Conservation (phyloP, 306 rosid species). For the Sindora glabra region DNA sequence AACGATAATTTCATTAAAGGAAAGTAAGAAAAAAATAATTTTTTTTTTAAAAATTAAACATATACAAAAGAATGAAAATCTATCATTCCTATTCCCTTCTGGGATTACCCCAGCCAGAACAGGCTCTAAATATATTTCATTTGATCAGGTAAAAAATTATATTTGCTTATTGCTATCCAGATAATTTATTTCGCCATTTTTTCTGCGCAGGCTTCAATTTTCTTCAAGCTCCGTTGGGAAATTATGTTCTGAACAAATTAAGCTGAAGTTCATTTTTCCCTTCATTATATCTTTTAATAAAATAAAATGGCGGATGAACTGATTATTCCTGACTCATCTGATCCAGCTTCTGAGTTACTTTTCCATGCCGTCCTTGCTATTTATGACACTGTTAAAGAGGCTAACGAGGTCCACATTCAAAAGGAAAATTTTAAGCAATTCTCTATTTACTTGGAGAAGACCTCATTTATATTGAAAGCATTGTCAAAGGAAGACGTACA, state of each 20-base stretch:
- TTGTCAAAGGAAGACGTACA: slow-evolving; percentile 18
- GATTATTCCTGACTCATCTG: slow-evolving; percentile 10
- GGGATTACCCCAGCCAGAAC: too few relatives aligned
- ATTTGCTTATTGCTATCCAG: too few relatives aligned
- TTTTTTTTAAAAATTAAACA: too few relatives aligned
- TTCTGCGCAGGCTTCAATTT: not conserved
- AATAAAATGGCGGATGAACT: slow-evolving; percentile 37
- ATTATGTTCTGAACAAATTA: not conserved
- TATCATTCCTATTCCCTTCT: too few relatives aligned
- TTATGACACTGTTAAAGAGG: slow-evolving; percentile 27
- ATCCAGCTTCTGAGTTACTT: slow-evolving; percentile 36
- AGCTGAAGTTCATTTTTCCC: not conserved
- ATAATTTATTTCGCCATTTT: not conserved
- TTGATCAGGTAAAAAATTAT: too few relatives aligned
- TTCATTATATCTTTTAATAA: too few relatives aligned
- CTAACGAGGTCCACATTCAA: slow-evolving; percentile 37
- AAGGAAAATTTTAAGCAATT: slow-evolving; percentile 37
- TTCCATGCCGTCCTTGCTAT: slow-evolving; percentile 15
- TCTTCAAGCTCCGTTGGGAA: not conserved
- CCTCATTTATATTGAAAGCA: slow-evolving; percentile 26
- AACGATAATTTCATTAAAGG: too few relatives aligned
- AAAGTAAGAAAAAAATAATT: too few relatives aligned
- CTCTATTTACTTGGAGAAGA: slow-evolving; percentile 30
- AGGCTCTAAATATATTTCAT: too few relatives aligned
- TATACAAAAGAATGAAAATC: too few relatives aligned